phyloP scores from a whole-genome alignment of 169 alveolate species.

The Plasmodium fragile region DNA sequence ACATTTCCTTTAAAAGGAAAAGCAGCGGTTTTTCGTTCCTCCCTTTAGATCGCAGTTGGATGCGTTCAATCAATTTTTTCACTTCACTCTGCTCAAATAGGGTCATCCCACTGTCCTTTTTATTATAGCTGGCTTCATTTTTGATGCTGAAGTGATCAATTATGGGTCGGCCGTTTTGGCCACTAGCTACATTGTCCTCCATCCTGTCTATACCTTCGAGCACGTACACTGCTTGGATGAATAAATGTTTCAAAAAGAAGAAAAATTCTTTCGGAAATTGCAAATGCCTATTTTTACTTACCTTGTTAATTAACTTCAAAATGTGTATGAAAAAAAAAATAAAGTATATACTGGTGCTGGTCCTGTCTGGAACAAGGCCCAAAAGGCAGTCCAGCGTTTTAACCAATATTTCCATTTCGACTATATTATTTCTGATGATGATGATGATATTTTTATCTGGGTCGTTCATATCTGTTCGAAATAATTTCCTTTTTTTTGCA shows the following conservation, averaged over 20 bases:
- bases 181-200: not conserved
- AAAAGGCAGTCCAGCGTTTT: slow-evolving; percentile 37
- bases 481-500: slow-evolving; percentile 50
- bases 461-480: slow-evolving; percentile 7
- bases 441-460: slow-evolving; percentile 23
- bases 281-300: not conserved
- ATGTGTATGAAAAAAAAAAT: slow-evolving; percentile 40
- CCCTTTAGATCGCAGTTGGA: not conserved
- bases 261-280: slow-evolving; percentile 21
- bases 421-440: slow-evolving; percentile 38
- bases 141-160: not conserved
- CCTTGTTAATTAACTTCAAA: slow-evolving; percentile 19
- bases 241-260: slow-evolving; percentile 33
- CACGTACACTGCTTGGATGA: slow-evolving; percentile 55
- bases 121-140: slow-evolving; percentile 10
- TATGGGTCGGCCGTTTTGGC: not conserved
- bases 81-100: not conserved
- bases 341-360: slow-evolving; percentile 9
- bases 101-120: not conserved
- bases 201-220: slow-evolving; percentile 13
- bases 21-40: not conserved
- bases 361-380: not conserved
- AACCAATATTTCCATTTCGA: slow-evolving; percentile 41
- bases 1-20: slow-evolving; percentile 23
- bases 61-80: slow-evolving; percentile 5